These are phyloP conservation scores for Trichosanthes cucumerina DNA, from an alignment of 306 rosid species.

Conservation along the genomic window DNA sequence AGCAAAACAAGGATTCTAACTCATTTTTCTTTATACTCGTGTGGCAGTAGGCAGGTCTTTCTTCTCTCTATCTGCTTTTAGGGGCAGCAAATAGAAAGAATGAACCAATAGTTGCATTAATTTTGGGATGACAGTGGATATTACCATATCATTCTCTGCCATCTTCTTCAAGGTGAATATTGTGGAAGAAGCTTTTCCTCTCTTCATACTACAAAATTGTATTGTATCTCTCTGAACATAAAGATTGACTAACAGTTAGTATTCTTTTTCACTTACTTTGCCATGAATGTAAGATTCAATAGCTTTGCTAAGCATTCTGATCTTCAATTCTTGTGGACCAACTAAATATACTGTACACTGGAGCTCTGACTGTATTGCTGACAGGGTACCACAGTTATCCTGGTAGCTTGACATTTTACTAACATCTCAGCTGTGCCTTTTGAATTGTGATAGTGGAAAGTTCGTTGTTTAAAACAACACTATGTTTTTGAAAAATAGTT, in stretches of 20 bases:
- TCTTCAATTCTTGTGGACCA: neutral
- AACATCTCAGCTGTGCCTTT: neutral
- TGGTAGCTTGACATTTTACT: neutral
- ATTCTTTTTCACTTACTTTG: slow-evolving; percentile 3
- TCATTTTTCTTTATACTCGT: slow-evolving; percentile 13
- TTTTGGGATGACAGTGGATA: neutral
- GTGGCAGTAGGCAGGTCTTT: slow-evolving; percentile 83
- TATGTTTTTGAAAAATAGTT: neutral
- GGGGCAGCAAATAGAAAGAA: slow-evolving; percentile 43
- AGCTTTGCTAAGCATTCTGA: neutral
- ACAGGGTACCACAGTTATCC: neutral
- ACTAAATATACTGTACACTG: slow-evolving; percentile 1
- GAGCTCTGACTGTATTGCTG: neutral
- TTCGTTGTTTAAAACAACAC: neutral
- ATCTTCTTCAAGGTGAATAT: slow-evolving; percentile 13
- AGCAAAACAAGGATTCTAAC: neutral
- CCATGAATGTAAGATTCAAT: slow-evolving; percentile 8
- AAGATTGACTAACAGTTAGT: neutral
- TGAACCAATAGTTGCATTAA: slow-evolving; percentile 15
- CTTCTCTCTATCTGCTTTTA: slow-evolving; percentile 97
- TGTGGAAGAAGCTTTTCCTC: neutral
- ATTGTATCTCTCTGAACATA: slow-evolving; percentile 3
- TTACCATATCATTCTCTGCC: neutral
- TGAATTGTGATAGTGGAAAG: neutral
- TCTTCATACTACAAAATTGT: slow-evolving; percentile 4